Evolutionary conservation across 192 early-diverging fungal genomes (phyloP).

Genomic region (Gryganskiella cystojenkinii): DNA sequence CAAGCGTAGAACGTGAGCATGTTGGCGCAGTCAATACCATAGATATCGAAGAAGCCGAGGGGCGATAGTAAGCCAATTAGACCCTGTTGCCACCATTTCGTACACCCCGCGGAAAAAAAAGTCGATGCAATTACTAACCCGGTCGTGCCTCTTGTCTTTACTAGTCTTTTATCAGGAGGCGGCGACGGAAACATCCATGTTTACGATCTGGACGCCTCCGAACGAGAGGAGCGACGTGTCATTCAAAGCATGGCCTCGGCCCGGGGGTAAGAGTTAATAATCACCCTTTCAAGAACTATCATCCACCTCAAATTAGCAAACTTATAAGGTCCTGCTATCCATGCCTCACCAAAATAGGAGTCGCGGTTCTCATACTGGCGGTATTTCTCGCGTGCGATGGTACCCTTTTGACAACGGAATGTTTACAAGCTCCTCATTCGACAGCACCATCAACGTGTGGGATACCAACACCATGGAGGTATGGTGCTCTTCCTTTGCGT

Average conservation of each 20-base stretch:
- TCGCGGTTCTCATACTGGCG: conserved; percentile 67
- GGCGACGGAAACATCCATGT: conserved; percentile 67
- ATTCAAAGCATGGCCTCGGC: conserved; percentile 35
- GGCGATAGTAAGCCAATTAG: conserved; percentile 64
- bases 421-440: conserved; percentile 84
- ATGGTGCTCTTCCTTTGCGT: not conserved
- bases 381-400: conserved; percentile 80
- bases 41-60: conserved; percentile 64
- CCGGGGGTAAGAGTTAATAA: conserved; percentile 7
- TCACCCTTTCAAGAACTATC: too few relatives aligned
- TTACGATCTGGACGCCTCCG: conserved; percentile 68
- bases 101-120: too few relatives aligned
- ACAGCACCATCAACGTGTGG: conserved; percentile 83
- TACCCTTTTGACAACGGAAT: conserved; percentile 87
- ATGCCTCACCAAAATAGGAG: conserved; percentile 51
- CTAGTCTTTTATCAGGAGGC: conserved; percentile 70
- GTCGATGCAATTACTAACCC: too few relatives aligned
- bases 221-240: conserved; percentile 35
- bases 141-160: not conserved
- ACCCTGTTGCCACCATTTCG: too few relatives aligned
- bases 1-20: conserved; percentile 32
- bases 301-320: too few relatives aligned
- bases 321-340: conserved; percentile 18
- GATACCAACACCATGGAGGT: conserved; percentile 81
- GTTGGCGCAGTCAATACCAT: conserved; percentile 58